Base-by-base conservation (phyloP, 202 grass and related monocot species). In the Saccharum hybrid region DNA sequence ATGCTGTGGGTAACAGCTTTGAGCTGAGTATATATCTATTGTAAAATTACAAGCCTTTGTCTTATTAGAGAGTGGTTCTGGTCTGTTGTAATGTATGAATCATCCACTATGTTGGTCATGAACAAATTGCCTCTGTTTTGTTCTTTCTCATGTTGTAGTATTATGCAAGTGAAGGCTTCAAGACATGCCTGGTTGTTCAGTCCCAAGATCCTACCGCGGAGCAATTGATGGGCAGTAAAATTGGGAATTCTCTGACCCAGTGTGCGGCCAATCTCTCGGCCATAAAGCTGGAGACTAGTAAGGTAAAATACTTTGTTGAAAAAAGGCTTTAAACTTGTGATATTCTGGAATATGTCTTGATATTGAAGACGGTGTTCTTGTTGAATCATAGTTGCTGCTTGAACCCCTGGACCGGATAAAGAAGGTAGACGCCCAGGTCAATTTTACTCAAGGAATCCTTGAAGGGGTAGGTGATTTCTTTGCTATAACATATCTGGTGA, bases 371-470 rank as follows among this genome's bases (percentile, higher is more conserved):
- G 68, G 15, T 45, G 63, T 82, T 79, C 9, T 77, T 45, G 45
- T 75, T 75, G 75, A 87, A 90, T 68, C 8, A 66, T 72, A 92
- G 96, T 90, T 95, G 67, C 71, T 98, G 69, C 89, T 98, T 78
- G 95, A 94, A 60, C 95, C 95, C 74, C 88, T 98, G 79, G 82
- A 90, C 22, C 90, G 91, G 21, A 54, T 98, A 81, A 98, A 98
- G 89, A 95, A 98, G 88, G 91, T 88, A 81, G 93, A 95, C 84
- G 81, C 91, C 12, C 85, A 81, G 8, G 78, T 83, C 49, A 98
- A 98, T 87, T 81, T 98, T 64, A 95, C 96, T 85, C 87, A 98
- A 87, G 96, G 96, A 69, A 74, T 98, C 30, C 92, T 98, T 85
- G 91, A 93, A 81, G 89, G 85, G 93, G 96, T 95, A 85, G 33